These are phyloP conservation scores for Malus orientalis DNA, from an alignment of 306 rosid species.

Conservation along the genomic window DNA sequence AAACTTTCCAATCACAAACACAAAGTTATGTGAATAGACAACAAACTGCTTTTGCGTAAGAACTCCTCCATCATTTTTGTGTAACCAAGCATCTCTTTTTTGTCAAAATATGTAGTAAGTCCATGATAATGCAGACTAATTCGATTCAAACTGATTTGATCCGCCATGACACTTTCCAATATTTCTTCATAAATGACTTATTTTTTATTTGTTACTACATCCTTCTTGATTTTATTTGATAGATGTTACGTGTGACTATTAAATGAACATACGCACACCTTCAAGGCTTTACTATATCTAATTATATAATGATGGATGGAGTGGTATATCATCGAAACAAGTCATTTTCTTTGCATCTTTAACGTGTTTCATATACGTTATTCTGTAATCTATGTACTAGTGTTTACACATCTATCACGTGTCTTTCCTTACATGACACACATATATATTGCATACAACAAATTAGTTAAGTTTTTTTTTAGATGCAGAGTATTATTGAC, in stretches of 20 bases:
- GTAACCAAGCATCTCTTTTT: not conserved
- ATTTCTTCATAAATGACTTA: not conserved
- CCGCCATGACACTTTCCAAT: not conserved
- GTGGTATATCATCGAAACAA: not conserved
- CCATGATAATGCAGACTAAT: not conserved
- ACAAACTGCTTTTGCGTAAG: too few relatives aligned
- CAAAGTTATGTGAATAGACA: not conserved
- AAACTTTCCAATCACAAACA: too few relatives aligned
- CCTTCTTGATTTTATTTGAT: not conserved
- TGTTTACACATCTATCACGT: not conserved
- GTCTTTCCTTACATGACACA: not conserved
- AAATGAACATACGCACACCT: not conserved
- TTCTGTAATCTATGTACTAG: not conserved
- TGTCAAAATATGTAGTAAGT: not conserved
- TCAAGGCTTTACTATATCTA: not conserved
- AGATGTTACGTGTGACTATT: not conserved
- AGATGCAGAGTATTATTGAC: too few relatives aligned
- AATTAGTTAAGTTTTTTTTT: too few relatives aligned
- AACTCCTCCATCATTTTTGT: not conserved
- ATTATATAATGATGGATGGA: not conserved
- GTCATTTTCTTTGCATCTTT: not conserved
- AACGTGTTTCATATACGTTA: not conserved
- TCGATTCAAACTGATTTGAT: not conserved
- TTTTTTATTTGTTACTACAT: not conserved
- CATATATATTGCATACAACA: not conserved